Base-by-base conservation (phyloP, 495 filamentous ascomycete species). In the Letharia columbiana region DNA sequence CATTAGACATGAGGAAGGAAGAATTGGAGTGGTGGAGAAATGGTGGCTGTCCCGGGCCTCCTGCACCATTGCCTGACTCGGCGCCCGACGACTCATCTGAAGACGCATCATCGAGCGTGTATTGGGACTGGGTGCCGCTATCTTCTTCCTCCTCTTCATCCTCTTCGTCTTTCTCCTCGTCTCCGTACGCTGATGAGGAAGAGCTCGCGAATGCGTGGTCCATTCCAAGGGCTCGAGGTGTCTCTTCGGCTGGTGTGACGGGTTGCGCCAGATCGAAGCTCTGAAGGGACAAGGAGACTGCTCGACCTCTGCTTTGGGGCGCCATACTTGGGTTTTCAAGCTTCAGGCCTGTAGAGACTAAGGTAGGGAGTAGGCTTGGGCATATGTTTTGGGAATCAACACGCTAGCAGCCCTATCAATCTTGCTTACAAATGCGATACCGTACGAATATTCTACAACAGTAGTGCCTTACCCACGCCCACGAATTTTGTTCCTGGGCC, bases 1-100 rank as follows among this genome's bases (percentile, higher is more conserved):
- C 85, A 74, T 77, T 39, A 68, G 77, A 54, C 76, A 74, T 60
- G 72, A 74, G 47, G 72, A 72, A 60, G 13, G 72, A 69, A 13
- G 72, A 72, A 45, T 75, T 81, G 75, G 60, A 71, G 41, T 71
- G 69, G 35, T 64, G 69, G 20, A 73, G 69, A 23, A 69, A 66
- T 4, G 69, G 64, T 40, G 49, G 20, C 49, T 50, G 45, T 31
- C n/a, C 50, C 28, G 57, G 10, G 4, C 13, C 42, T 50, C 45
- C 57, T n/a, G 52, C 44, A 28, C 57, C 68, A 31, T 63, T 47
- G 17, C 61, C 61, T 49, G 64, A 69, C 31, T 37, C 52, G 9
- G 63, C 56, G 11, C 35, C 63, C 15, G 52, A 61, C 9, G 65
- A 69, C 18, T 61, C 64, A 6, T 35, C 47, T 3, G 54, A 66